Percentiles rank a stretch among this genome's conserved stretches.
These are phyloP conservation scores for Fusarium papillatum DNA, from an alignment of 2,329 filamentous ascomycete species.

Conservation along the genomic window DNA sequence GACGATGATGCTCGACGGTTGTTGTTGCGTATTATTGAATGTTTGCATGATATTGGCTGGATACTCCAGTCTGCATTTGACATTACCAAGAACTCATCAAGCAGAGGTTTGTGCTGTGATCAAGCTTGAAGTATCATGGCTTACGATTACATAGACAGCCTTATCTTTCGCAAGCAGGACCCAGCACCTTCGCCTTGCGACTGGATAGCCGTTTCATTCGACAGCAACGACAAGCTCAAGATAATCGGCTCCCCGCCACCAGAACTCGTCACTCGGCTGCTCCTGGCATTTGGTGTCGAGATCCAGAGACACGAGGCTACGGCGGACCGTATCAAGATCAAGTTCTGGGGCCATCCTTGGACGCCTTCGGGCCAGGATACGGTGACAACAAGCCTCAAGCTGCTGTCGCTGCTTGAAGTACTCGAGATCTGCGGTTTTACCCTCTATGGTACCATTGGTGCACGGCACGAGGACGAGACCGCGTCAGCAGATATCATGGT, in stretches of 20 bases:
- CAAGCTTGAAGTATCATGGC: background rate
- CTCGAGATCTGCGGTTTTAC: conserved; percentile 21
- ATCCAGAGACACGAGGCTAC: conserved; percentile 14
- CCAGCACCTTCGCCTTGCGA: conserved; percentile 14
- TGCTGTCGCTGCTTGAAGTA: conserved; percentile 10
- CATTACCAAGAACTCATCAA: conserved; percentile 15
- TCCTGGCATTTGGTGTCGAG: background rate
- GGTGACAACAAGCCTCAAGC: conserved; percentile 14
- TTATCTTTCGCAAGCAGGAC: conserved; percentile 31
- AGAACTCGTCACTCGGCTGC: conserved; percentile 14
- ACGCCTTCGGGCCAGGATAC: background rate
- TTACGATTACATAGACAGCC: background rate
- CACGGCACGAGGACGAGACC: background rate
- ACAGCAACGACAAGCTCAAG: conserved; percentile 24
- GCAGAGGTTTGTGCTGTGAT: conserved; percentile 13
- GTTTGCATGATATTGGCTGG: conserved; percentile 24
- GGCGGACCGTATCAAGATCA: conserved; percentile 14
- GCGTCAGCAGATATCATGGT: conserved; percentile 18
- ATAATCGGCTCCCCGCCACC: conserved; percentile 15
- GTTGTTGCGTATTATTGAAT: conserved; percentile 18
- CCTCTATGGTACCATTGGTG: background rate
- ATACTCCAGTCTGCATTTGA: conserved; percentile 19
- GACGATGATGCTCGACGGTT: conserved; percentile 25
- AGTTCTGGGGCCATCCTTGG: conserved; percentile 21
- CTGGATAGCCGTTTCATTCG: conserved; percentile 30